These are phyloP conservation scores for Diatrype stigma DNA, from an alignment of 2,329 filamentous ascomycete genomes.

Conservation along the genomic window DNA sequence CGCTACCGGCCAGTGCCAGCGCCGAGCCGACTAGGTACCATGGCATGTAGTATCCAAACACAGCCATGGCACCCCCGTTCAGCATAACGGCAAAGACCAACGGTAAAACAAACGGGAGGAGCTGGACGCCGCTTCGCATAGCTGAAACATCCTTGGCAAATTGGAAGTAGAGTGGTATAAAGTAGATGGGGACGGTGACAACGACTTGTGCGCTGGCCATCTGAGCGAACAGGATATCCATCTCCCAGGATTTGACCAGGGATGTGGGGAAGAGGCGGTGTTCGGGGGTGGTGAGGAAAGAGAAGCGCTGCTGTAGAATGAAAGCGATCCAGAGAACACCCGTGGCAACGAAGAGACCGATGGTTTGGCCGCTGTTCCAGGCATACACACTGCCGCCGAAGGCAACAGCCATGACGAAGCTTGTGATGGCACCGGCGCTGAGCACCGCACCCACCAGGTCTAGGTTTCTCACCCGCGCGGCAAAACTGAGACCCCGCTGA, in stretches of 20 bases:
- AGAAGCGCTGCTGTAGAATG: constrained; percentile 38
- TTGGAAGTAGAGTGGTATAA: constrained; percentile 49
- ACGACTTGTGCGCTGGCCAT: constrained; percentile 21
- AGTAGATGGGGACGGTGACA: constrained; percentile 36
- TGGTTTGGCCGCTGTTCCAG: constrained; percentile 41
- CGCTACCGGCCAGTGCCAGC: constrained; percentile 4
- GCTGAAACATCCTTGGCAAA: constrained; percentile 39
- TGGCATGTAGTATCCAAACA: constrained; percentile 18
- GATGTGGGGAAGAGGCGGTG: constrained; percentile 43
- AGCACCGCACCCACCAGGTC: constrained; percentile 43
- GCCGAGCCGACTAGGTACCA: constrained; percentile 3
- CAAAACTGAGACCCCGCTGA: constrained; percentile 9
- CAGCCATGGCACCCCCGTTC: constrained; percentile 31
- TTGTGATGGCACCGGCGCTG: constrained; percentile 34
- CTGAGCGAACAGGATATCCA: constrained; percentile 39
- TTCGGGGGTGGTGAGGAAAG: constrained; percentile 34
- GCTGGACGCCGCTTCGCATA: constrained; percentile 35
- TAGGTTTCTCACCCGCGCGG: constrained; percentile 26
- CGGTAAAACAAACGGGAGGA: constrained; percentile 36
- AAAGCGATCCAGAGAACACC: constrained; percentile 40
- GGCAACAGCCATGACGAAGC: constrained; percentile 43
- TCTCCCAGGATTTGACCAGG: constrained; percentile 33
- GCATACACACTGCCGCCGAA: constrained; percentile 46
- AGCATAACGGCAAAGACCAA: constrained; percentile 30
- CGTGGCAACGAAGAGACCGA: constrained; percentile 41